Evolutionary conservation across 2,329 filamentous ascomycete genomes (phyloP).

Genomic region (Cytospora leucostoma): DNA sequence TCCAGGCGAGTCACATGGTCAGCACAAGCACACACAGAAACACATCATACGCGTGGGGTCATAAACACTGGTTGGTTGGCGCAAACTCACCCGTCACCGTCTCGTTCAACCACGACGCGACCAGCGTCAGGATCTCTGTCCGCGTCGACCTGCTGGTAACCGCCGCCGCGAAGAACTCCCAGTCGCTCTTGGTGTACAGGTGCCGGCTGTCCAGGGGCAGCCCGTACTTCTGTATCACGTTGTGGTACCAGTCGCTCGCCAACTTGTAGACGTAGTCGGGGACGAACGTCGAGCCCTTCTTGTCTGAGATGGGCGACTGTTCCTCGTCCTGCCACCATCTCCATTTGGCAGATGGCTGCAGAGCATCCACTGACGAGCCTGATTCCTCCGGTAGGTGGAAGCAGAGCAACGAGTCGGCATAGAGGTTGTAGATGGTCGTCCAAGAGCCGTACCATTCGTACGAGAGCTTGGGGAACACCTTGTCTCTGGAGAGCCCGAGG

Average conservation of each 20-base stretch:
- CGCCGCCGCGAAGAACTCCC: slow-evolving; percentile 86
- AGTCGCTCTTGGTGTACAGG: slow-evolving; percentile 85
- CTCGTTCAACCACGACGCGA: slow-evolving; percentile 83
- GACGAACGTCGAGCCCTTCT: slow-evolving; percentile 55
- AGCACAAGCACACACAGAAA: slow-evolving; percentile 23
- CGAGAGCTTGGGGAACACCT: slow-evolving; percentile 72
- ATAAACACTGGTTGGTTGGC: not conserved
- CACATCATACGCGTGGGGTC: not conserved
- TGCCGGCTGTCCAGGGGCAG: slow-evolving; percentile 81
- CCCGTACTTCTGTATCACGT: slow-evolving; percentile 78
- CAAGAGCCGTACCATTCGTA: slow-evolving; percentile 82
- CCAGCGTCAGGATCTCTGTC: slow-evolving; percentile 69
- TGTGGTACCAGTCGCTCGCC: slow-evolving; percentile 79
- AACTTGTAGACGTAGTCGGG: slow-evolving; percentile 74
- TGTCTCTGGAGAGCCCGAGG: slow-evolving; percentile 69
- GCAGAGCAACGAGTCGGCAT: slow-evolving; percentile 74
- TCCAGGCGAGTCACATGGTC: not conserved
- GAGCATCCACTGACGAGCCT: not conserved
- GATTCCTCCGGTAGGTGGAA: slow-evolving; percentile 59
- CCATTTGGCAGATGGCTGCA: slow-evolving; percentile 24
- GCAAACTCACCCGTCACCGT: slow-evolving; percentile 60
- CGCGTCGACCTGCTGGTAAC: slow-evolving; percentile 70
- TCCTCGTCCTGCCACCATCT: slow-evolving; percentile 22
- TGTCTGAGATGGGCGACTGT: slow-evolving; percentile 29
- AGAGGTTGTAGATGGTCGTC: slow-evolving; percentile 80